These are phyloP conservation scores for Euclidium syriacum DNA, from an alignment of 345 rosid genomes.

Conservation along the genomic window DNA sequence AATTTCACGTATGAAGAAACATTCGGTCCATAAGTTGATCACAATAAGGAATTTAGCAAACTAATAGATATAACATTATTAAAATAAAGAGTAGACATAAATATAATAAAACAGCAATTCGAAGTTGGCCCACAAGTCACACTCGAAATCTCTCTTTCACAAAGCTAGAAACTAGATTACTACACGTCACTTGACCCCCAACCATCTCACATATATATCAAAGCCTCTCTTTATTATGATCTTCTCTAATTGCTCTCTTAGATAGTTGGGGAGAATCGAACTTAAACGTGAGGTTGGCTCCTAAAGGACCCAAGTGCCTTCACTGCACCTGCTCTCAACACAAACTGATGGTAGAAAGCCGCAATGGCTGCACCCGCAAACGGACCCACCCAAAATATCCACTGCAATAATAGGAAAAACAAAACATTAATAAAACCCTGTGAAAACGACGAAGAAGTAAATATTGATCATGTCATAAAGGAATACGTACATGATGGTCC, in stretches of 20 bases:
- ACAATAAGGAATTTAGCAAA: not conserved
- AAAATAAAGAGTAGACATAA: not conserved
- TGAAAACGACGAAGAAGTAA: not conserved
- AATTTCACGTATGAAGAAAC: not conserved
- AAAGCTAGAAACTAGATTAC: constrained; percentile 24
- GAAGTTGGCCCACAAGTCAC: constrained; percentile 12
- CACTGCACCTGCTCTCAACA: constrained; percentile 48
- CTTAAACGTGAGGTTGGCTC: constrained; percentile 38
- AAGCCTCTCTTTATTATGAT: constrained; percentile 7
- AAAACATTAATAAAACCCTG: not conserved
- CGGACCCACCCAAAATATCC: constrained; percentile 78
- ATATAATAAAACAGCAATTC: constrained; percentile 4
- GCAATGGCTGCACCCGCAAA: constrained; percentile 65
- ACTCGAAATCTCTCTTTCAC: constrained; percentile 10
- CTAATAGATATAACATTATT: not conserved
- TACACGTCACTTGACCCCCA: constrained; percentile 14
- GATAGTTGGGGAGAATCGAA: not conserved
- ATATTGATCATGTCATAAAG: not conserved
- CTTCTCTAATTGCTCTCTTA: constrained; percentile 4
- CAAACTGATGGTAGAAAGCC: constrained; percentile 55
- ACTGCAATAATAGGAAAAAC: constrained; percentile 25
- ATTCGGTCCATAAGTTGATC: not conserved
- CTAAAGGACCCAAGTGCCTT: constrained; percentile 59
- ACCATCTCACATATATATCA: constrained; percentile 8
- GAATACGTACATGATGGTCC: constrained; percentile 72